These are phyloP conservation scores for Croton laevigatus DNA, from an alignment of 441 rosid species.

Conservation along the genomic window DNA sequence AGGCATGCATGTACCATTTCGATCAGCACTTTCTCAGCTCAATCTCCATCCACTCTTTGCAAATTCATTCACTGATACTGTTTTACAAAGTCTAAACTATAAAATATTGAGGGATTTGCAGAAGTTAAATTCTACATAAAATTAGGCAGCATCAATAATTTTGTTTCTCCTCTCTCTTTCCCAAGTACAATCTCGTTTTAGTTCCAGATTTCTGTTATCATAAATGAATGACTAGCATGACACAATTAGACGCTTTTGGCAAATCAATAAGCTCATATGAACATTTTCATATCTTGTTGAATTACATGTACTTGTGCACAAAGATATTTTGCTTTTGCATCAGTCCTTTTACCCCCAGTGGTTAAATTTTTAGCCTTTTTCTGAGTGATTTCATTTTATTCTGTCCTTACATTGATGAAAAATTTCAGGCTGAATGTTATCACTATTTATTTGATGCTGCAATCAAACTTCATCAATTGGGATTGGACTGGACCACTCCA, in stretches of 20 bases:
- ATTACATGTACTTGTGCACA: background rate
- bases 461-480: conserved; percentile 84
- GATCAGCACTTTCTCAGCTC: background rate
- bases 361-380: background rate
- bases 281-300: background rate
- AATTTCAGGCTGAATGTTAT: conserved; percentile 85
- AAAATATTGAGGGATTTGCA: background rate
- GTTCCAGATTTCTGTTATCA: background rate
- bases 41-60: background rate
- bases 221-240: background rate
- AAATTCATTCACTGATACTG: background rate
- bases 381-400: background rate
- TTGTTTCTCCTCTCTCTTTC: background rate
- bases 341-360: no score
- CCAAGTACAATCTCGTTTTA: background rate
- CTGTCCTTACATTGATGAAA: conserved; percentile 17
- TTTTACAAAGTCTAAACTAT: background rate
- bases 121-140: background rate
- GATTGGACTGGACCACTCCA: conserved; percentile 76
- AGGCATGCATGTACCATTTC: background rate
- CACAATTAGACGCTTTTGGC: background rate
- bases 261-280: background rate
- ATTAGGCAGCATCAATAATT: no score
- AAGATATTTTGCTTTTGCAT: background rate
- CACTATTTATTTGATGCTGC: conserved; percentile 97